phyloP scores from a whole-genome alignment of 805 yeast genomes.

The Saturnispora kantuleensis region DNA sequence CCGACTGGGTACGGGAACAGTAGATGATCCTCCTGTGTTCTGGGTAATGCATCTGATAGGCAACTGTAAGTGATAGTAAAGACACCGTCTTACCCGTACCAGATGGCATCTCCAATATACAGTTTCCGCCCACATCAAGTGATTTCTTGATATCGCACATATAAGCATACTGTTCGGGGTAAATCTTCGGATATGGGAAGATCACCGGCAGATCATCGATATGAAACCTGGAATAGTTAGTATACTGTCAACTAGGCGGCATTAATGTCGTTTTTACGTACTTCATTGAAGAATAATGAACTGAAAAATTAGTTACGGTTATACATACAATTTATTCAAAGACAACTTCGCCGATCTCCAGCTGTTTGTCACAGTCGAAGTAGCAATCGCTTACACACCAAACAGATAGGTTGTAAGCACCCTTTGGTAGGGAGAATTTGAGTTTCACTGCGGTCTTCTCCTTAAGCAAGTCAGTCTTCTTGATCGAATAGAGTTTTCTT shows the following conservation, averaged over 20 bases:
- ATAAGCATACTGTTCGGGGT: constrained; percentile 97
- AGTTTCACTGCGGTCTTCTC: constrained; percentile 45
- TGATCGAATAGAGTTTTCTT: constrained; percentile 62
- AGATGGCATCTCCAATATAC: constrained; percentile 97
- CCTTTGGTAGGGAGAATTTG: constrained; percentile 51
- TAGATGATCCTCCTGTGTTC: constrained; percentile 90
- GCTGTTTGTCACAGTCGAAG: constrained; percentile 86
- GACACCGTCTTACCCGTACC: constrained; percentile 98
- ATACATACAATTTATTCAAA: background rate
- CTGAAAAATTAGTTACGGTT: background rate
- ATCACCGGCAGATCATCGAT: constrained; percentile 94
- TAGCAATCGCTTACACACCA: constrained; percentile 92
- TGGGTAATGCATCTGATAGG: constrained; percentile 89
- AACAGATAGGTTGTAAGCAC: constrained; percentile 50
- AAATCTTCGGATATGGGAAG: constrained; percentile 93
- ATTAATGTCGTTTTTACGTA: constrained; percentile 6
- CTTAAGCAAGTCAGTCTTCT: constrained; percentile 46
- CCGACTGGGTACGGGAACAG: constrained; percentile 99
- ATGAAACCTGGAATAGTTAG: constrained; percentile 46
- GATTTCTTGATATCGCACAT: constrained; percentile 94
- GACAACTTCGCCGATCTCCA: constrained; percentile 24
- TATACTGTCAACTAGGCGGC: background rate
- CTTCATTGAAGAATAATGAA: constrained; percentile 10
- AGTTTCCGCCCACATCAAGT: constrained; percentile 91
- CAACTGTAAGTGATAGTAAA: constrained; percentile 79